Percentiles rank a stretch among this genome's conserved stretches.
These are phyloP conservation scores for Plicaturopsis crispa DNA, from an alignment of 768 basidiomycete species.

Conservation along the genomic window DNA sequence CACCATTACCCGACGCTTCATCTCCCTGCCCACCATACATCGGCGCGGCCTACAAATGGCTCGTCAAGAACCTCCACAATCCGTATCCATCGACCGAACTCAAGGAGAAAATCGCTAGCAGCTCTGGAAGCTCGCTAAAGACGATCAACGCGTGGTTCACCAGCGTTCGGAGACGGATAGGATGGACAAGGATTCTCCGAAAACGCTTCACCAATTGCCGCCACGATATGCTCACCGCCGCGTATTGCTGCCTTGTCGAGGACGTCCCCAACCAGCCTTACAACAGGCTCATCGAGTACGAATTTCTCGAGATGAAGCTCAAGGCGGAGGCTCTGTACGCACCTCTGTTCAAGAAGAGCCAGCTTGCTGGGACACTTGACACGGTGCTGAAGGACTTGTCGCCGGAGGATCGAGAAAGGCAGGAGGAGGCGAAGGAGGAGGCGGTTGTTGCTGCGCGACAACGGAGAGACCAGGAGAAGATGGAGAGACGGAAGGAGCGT, in stretches of 20 bases:
- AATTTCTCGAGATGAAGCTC: conserved; percentile 21
- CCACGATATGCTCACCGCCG: conserved; percentile 17
- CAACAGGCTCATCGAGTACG: conserved; percentile 8
- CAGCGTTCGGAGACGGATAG: conserved; percentile 39
- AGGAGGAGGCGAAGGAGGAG: conserved; percentile 9
- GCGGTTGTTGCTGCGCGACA: too few relatives aligned
- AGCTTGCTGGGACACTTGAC: conserved; percentile 20
- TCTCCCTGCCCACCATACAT: background rate
- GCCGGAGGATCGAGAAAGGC: conserved; percentile 8
- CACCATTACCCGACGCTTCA: background rate
- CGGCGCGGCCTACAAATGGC: conserved; percentile 32
- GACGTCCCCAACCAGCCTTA: conserved; percentile 9
- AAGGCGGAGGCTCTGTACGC: conserved; percentile 21
- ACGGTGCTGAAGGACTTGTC: conserved; percentile 21
- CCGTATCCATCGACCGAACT: conserved; percentile 37
- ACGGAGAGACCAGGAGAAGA: conserved; percentile 2
- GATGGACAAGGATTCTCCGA: conserved; percentile 31
- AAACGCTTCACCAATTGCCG: conserved; percentile 16
- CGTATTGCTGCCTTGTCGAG: conserved; percentile 16
- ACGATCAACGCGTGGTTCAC: conserved; percentile 41
- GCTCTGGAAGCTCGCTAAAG: conserved; percentile 15
- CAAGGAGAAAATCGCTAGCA: conserved; percentile 19
- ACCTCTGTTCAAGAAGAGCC: conserved; percentile 17
- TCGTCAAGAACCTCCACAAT: conserved; percentile 37
- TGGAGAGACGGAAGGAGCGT: conserved; percentile 1